These are phyloP conservation scores for Rhodotorula babjevae DNA, from an alignment of 768 basidiomycete species.

Conservation along the genomic window DNA sequence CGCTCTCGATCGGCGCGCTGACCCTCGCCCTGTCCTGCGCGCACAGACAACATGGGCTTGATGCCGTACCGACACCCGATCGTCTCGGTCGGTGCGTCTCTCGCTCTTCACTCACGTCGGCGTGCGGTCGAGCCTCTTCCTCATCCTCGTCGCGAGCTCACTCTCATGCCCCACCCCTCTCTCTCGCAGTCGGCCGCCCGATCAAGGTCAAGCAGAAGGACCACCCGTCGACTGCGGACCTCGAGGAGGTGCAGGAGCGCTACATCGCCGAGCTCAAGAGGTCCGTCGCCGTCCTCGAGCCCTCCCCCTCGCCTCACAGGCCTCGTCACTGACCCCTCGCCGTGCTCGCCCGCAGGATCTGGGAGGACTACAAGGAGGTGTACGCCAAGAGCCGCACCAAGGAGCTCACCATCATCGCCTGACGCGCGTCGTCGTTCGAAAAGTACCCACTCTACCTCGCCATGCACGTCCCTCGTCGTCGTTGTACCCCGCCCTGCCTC, in stretches of 20 bases:
- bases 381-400: constrained; percentile 32
- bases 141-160: too few species aligned
- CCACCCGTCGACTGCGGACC: constrained; percentile 73
- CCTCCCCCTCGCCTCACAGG: neutral
- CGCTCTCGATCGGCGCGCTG: neutral
- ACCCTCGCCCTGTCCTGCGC: too few species aligned
- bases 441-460: too few species aligned
- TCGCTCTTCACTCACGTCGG: neutral
- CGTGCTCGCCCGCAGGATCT: constrained; percentile 10
- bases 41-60: constrained; percentile 80
- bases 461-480: too few species aligned
- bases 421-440: neutral
- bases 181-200: constrained; percentile 70
- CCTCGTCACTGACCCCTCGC: too few species aligned
- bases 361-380: constrained; percentile 37
- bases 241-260: constrained; percentile 68
- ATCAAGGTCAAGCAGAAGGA: constrained; percentile 71
- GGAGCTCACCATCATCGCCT: constrained; percentile 37
- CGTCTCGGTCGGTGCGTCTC: constrained; percentile 83
- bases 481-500: too few species aligned
- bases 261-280: constrained; percentile 79
- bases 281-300: constrained; percentile 1
- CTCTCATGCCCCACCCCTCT: neutral
- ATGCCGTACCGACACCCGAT: constrained; percentile 94
- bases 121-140: neutral